Evolutionary conservation across 352 stramenopile genomes (phyloP).

Genomic region (Pythium sukuiense): DNA sequence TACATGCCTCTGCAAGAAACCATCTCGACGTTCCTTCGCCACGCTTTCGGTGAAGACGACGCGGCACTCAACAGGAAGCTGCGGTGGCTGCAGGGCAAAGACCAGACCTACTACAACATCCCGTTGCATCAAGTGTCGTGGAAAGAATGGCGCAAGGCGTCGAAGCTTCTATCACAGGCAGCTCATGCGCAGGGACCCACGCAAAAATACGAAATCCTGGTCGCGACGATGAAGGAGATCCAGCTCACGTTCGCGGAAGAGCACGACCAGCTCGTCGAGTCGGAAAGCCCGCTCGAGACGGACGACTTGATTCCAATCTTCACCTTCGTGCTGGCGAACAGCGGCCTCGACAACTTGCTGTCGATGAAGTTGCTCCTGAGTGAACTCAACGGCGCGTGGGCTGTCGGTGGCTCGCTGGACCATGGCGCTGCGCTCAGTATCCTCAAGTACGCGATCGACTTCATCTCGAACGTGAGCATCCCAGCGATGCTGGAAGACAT

Average conservation of each 20-base stretch:
- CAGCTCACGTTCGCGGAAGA: conserved; percentile 77
- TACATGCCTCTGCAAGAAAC: conserved; percentile 66
- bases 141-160: conserved; percentile 83
- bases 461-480: conserved; percentile 86
- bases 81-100: conserved; percentile 88
- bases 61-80: conserved; percentile 80
- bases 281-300: conserved; percentile 58
- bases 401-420: conserved; percentile 55
- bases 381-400: conserved; percentile 73
- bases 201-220: conserved; percentile 79
- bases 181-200: conserved; percentile 49
- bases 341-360: conserved; percentile 79
- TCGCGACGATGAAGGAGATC: conserved; percentile 74
- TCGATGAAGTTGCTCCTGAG: conserved; percentile 76
- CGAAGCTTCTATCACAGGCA: conserved; percentile 67
- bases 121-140: conserved; percentile 77
- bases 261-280: conserved; percentile 52
- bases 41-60: conserved; percentile 74
- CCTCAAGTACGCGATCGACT: conserved; percentile 79
- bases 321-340: conserved; percentile 88
- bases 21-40: conserved; percentile 57
- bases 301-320: conserved; percentile 90
- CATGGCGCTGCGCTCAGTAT: conserved; percentile 70
- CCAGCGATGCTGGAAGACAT: conserved; percentile 87
- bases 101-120: conserved; percentile 90